phyloP scores from a whole-genome alignment of 225 moss, liverwort and hornwort species.

The Bryoerythrophyllum caledonicum region DNA sequence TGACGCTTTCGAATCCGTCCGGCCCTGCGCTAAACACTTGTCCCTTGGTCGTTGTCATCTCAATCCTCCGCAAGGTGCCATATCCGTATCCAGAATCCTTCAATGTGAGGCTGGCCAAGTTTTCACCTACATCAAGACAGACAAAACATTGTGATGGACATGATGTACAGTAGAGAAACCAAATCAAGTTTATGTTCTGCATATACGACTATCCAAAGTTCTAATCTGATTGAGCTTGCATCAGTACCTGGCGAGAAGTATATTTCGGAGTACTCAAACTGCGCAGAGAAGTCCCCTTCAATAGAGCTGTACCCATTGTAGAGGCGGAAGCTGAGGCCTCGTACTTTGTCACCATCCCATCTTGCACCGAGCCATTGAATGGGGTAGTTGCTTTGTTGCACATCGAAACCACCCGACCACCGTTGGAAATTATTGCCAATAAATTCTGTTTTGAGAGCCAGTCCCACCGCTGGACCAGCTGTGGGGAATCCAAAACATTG shows the following conservation, averaged over 20 bases:
- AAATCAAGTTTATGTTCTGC: too few species aligned
- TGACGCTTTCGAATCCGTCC: neutral
- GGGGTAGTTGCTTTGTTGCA: neutral
- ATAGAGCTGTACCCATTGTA: neutral
- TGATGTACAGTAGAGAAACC: too few species aligned
- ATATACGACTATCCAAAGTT: too few species aligned
- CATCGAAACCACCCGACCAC: neutral
- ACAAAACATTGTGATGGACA: neutral
- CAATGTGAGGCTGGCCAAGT: neutral
- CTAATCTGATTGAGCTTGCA: neutral
- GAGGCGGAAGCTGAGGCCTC: neutral
- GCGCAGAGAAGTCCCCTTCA: neutral
- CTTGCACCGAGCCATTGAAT: neutral
- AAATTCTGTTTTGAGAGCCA: neutral
- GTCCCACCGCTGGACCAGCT: neutral
- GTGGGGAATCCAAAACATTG: neutral
- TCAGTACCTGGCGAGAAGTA: neutral
- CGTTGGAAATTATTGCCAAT: neutral
- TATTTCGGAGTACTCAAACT: neutral
- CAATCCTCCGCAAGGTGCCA: conserved; percentile 3
- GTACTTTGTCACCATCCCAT: conserved; percentile 1
- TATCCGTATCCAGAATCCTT: neutral
- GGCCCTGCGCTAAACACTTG: neutral
- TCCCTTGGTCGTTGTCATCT: neutral
- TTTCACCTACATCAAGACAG: neutral